phyloP scores from a whole-genome alignment of 495 filamentous ascomycete genomes.

The Talaromyces nanjingensis region DNA sequence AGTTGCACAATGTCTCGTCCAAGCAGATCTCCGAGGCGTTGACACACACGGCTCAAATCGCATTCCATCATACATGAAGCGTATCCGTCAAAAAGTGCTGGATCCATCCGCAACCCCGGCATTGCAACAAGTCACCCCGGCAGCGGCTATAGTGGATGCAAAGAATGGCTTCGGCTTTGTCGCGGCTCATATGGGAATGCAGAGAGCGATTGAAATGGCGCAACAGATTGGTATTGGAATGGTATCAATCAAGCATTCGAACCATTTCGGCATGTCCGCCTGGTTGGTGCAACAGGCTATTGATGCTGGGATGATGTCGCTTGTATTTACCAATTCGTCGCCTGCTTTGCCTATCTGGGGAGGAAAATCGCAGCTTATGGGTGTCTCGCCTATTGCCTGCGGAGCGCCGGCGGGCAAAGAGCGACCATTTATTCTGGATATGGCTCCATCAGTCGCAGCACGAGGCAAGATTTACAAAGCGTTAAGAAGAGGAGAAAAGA shows the following conservation, averaged over 20 bases:
- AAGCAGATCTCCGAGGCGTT: slow-evolving; percentile 69
- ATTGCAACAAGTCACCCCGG: slow-evolving; percentile 54
- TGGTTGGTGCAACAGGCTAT: slow-evolving; percentile 72
- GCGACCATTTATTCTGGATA: slow-evolving; percentile 64
- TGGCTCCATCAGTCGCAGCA: slow-evolving; percentile 69
- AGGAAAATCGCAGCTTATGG: slow-evolving; percentile 58
- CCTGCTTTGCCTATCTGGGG: slow-evolving; percentile 71
- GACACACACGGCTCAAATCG: slow-evolving; percentile 75
- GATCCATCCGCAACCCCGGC: slow-evolving; percentile 49
- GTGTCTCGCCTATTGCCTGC: slow-evolving; percentile 71
- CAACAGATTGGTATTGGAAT: slow-evolving; percentile 62
- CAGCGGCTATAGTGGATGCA: slow-evolving; percentile 59
- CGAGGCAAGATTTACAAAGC: slow-evolving; percentile 75
- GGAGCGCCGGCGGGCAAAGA: slow-evolving; percentile 57
- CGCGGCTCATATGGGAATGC: slow-evolving; percentile 57
- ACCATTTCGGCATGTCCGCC: slow-evolving; percentile 77
- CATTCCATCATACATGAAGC: slow-evolving; percentile 66
- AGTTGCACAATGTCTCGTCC: slow-evolving; percentile 56
- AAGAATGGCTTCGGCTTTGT: slow-evolving; percentile 72
- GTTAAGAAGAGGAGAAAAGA: slow-evolving; percentile 61
- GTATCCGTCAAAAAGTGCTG: slow-evolving; percentile 59
- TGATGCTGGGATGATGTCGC: slow-evolving; percentile 62
- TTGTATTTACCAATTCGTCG: slow-evolving; percentile 75
- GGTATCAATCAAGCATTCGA: slow-evolving; percentile 64
- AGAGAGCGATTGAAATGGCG: slow-evolving; percentile 56